A percentile compares a stretch with the other conserved stretches of the same genome.
Evolutionary conservation across 2,329 filamentous ascomycete species (phyloP).

Genomic region (Lachnellula cervina): DNA sequence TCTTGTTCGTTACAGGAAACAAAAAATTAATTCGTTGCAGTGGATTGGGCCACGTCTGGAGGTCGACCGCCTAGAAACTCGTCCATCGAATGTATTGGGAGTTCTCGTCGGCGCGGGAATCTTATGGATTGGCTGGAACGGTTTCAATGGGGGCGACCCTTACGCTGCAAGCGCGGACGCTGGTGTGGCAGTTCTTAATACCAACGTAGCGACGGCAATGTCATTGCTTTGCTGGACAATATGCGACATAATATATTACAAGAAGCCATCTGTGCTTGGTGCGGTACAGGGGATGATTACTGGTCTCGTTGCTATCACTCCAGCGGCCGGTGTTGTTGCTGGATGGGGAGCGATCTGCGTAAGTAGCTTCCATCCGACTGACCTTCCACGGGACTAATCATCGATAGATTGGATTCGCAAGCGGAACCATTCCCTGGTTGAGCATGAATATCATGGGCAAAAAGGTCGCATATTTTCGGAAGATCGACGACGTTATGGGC

Average conservation of each 20-base stretch:
- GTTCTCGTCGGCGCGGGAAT: conserved; percentile 45
- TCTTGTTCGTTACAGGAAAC: too few relatives aligned
- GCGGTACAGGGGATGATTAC: conserved; percentile 49
- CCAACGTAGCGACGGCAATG: conserved; percentile 45
- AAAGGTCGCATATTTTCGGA: conserved; percentile 53
- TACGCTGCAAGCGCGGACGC: conserved; percentile 46
- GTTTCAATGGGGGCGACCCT: conserved; percentile 50
- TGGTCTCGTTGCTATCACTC: conserved; percentile 47
- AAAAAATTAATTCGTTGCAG: too few relatives aligned
- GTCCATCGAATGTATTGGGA: conserved; percentile 44
- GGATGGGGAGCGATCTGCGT: conserved; percentile 48
- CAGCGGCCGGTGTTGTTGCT: conserved; percentile 45
- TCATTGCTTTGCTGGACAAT: conserved; percentile 43
- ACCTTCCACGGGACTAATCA: conserved; percentile 24
- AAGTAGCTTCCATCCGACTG: background rate
- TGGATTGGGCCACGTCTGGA: conserved; percentile 44
- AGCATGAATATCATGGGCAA: conserved; percentile 45
- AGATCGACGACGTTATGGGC: conserved; percentile 49
- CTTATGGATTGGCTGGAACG: conserved; percentile 50
- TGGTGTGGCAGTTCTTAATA: conserved; percentile 47
- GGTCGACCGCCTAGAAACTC: conserved; percentile 39
- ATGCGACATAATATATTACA: conserved; percentile 43
- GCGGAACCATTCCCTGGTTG: conserved; percentile 29
- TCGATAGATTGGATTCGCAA: background rate
- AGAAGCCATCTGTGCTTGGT: conserved; percentile 46